phyloP scores from a whole-genome alignment of 1,284 basidiomycete species.

The Pseudozyma sp. region DNA sequence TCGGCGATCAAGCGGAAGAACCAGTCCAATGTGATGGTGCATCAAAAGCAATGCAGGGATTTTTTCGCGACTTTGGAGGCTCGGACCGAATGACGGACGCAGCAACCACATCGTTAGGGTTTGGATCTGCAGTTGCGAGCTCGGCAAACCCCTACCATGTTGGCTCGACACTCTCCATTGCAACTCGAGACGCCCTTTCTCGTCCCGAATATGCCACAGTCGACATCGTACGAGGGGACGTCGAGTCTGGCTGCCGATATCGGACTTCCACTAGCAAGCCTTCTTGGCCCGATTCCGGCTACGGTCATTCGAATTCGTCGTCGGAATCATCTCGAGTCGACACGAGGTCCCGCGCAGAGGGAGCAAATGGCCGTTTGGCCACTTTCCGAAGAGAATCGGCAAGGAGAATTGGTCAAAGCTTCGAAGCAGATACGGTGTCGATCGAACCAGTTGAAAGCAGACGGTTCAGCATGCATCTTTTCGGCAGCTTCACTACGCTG shows the following conservation, averaged over 20 bases:
- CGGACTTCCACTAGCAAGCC: conserved; percentile 12
- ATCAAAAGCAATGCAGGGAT: background rate
- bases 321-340: background rate
- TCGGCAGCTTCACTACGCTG: background rate
- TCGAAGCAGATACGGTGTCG: too few relatives aligned
- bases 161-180: conserved; percentile 6
- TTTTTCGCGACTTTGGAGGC: conserved; percentile 8
- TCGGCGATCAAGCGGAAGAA: background rate
- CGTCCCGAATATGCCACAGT: background rate
- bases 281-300: background rate
- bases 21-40: conserved; percentile 1
- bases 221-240: background rate
- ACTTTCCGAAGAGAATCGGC: background rate
- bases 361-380: too few relatives aligned
- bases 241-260: background rate
- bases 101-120: conserved; percentile 12
- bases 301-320: background rate
- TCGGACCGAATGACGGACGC: conserved; percentile 8
- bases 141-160: conserved; percentile 31
- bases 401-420: background rate
- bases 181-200: conserved; percentile 15
- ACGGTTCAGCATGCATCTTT: background rate
- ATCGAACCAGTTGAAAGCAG: too few relatives aligned
- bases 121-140: conserved; percentile 25
- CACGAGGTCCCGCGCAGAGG: background rate